Evolutionary conservation across 2,329 filamentous ascomycete genomes (phyloP).

Genomic region (Colletotrichum coccodes): DNA sequence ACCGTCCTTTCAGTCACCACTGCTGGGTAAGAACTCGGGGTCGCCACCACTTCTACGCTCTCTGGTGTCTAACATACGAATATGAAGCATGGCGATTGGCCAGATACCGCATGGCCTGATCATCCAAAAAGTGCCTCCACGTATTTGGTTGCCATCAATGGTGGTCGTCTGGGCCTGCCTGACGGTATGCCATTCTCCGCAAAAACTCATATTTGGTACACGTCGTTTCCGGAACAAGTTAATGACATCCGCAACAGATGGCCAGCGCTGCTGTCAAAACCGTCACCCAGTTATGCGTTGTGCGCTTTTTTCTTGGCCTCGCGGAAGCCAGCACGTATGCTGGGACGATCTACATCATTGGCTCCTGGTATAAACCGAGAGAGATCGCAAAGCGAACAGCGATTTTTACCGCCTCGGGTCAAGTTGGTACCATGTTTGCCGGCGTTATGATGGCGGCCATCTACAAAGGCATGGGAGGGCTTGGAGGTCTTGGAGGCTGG

Average conservation of each 20-base stretch:
- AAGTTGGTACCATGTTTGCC: conserved; percentile 69
- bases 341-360: conserved; percentile 54
- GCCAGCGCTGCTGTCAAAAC: conserved; percentile 36
- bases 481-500: conserved; percentile 60
- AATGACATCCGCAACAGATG: conserved; percentile 26
- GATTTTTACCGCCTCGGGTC: conserved; percentile 70
- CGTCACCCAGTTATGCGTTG: conserved; percentile 46
- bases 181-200: no score
- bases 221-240: background rate
- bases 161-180: conserved; percentile 56
- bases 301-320: conserved; percentile 51
- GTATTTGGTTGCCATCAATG: conserved; percentile 59
- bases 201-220: no score
- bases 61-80: rapidly evolving
- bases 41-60: background rate
- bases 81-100: conserved; percentile 41
- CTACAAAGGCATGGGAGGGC: conserved; percentile 51
- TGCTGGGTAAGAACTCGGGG: background rate
- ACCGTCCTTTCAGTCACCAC: conserved; percentile 60
- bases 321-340: conserved; percentile 51
- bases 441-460: conserved; percentile 64
- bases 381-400: conserved; percentile 72
- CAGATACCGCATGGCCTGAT: conserved; percentile 57
- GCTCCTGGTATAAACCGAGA: conserved; percentile 67
- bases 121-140: conserved; percentile 58